Percentiles rank a stretch among this genome's conserved stretches.
Conservation (phyloP, 148 eudicot genomes). For the Spergularia bocconei region DNA sequence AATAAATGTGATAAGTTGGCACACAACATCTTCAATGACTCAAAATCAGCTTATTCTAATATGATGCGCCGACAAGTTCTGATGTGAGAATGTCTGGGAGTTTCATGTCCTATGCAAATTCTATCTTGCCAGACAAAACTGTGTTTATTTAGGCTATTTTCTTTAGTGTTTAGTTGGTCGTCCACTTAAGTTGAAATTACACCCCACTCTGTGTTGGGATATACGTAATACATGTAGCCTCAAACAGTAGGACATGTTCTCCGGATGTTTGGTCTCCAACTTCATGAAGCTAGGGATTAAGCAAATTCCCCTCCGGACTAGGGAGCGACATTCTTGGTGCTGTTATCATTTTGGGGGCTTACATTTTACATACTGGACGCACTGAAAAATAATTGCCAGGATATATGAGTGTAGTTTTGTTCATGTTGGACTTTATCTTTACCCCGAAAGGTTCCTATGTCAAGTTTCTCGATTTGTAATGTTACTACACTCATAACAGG, state of each 20-base stretch:
- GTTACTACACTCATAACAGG: background rate
- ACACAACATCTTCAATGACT: background rate
- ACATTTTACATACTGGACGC: background rate
- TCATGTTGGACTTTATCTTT: background rate
- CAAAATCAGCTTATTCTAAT: background rate
- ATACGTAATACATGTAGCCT: too few relatives aligned
- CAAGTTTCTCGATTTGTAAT: background rate
- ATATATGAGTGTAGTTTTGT: background rate
- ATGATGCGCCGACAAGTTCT: background rate
- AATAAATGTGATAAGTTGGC: too few relatives aligned
- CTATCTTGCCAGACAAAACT: background rate
- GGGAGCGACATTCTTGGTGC: too few relatives aligned
- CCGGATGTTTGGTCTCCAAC: too few relatives aligned
- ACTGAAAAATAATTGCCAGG: background rate
- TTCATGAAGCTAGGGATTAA: too few relatives aligned
- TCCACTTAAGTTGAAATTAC: too few relatives aligned
- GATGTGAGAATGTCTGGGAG: background rate
- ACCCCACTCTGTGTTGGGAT: background rate
- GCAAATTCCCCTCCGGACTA: too few relatives aligned
- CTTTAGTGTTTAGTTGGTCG: too few relatives aligned
- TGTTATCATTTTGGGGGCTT: background rate
- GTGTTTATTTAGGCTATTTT: background rate
- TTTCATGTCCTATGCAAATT: background rate
- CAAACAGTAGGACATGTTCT: too few relatives aligned
- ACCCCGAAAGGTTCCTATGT: background rate